Evolutionary conservation across 1,284 basidiomycete species (phyloP).

Genomic region (Lentinula novae-zelandiae): DNA sequence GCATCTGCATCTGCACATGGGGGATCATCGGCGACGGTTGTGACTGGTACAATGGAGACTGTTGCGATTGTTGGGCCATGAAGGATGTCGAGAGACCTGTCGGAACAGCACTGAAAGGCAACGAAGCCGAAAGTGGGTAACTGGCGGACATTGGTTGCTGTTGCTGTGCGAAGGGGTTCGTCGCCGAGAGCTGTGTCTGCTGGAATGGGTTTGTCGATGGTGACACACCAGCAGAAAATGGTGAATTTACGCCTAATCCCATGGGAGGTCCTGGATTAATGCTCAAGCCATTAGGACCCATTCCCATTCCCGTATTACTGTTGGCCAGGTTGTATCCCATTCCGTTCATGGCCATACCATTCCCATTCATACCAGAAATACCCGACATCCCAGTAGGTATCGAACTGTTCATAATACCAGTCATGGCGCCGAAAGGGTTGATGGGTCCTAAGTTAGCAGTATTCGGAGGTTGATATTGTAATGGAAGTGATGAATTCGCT

Average conservation of each 20-base stretch:
- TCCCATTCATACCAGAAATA: constrained; percentile 4
- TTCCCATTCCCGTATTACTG: constrained; percentile 13
- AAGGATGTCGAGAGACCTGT: constrained; percentile 21
- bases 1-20: constrained; percentile 9
- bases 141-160: constrained; percentile 15
- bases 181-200: constrained; percentile 14
- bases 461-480: constrained; percentile 41
- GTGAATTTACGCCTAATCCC: constrained; percentile 19
- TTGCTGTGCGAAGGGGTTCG: constrained; percentile 17
- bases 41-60: not conserved
- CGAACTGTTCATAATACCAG: constrained; percentile 11
- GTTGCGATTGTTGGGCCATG: constrained; percentile 22
- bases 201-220: constrained; percentile 19
- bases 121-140: constrained; percentile 20
- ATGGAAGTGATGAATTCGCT: constrained; percentile 46
- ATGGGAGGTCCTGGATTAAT: constrained; percentile 1
- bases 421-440: constrained; percentile 14
- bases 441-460: constrained; percentile 11
- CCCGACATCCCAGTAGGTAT: not conserved
- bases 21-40: constrained; percentile 3
- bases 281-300: constrained; percentile 9
- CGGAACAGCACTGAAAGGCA: constrained; percentile 24
- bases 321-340: constrained; percentile 12
- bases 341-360: not conserved
- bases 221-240: constrained; percentile 17